Base-by-base conservation (phyloP, 2,329 filamentous ascomycete species). In the Trichoderma polysporum region DNA sequence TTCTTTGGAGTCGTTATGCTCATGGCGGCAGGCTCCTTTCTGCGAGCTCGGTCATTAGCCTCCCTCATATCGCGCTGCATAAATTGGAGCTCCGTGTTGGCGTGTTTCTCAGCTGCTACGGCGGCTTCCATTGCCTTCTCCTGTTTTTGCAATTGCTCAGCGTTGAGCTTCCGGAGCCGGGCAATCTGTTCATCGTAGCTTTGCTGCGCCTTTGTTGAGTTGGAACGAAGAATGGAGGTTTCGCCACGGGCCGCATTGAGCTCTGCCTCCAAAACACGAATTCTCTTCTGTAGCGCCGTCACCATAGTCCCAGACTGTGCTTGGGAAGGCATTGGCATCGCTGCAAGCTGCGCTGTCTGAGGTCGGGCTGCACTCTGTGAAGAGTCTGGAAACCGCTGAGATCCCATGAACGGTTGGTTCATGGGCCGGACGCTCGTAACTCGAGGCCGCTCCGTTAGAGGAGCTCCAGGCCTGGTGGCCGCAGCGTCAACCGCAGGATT, bases 201-300 rank as follows among this genome's bases (percentile, higher is more conserved):
- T 60, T 86, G 85, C 17, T 83, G 81, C 0, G 83, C 80, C 72
- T 87, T 90, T 58, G 89, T 85, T 47, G 88, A 84, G 68, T 91
- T 92, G 68, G 86, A 85, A 37, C 92, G 87, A n/a, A 94, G 83
- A 68, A 94, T 93, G 59, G 90, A 85, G 31, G 88, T 88, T 75
- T 94, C 91, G 58, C 92, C 92, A 19, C 86, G 82, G 71, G 91
- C 90, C 2, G 85, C 84, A 63, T 82, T 83, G 17, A 90, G 82
- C 58, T 88, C 86, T 6, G 84, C 79, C 70, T 86, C 83, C 3
- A 90, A 79, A 1, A 82, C 79, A 8, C 79, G 78, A 37, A 89
- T 77, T 41, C 85, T 82, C 33, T 85, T 83, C 70, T 87, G 84
- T 2, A 88, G 77, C 0, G 81, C 78, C 3, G 81, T 76, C 6